phyloP scores from a whole-genome alignment of 129 eudicot species.

The Arctium lappa region DNA sequence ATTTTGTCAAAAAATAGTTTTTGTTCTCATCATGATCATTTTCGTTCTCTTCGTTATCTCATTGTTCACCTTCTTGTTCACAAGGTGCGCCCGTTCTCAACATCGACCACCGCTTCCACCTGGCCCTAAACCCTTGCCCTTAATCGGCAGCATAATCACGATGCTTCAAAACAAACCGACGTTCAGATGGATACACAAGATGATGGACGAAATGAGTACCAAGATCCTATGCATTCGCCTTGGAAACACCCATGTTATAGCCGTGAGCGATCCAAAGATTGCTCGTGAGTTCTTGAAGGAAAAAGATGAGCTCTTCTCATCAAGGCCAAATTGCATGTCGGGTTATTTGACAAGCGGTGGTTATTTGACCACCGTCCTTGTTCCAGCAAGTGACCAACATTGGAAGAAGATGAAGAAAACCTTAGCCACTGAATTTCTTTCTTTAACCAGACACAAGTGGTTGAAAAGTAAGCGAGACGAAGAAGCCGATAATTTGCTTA shows the following conservation, averaged over 20 bases:
- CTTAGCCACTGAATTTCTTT: conserved; percentile 12
- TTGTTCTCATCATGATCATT: not conserved
- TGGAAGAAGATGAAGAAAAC: conserved; percentile 39
- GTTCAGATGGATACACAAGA: conserved; percentile 38
- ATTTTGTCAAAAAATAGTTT: not conserved
- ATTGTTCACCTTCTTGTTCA: not conserved
- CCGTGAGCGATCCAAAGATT: conserved; percentile 28
- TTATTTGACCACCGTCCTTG: conserved; percentile 14
- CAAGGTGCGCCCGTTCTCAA: not conserved
- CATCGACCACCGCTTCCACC: not conserved
- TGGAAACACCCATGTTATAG: conserved; percentile 23
- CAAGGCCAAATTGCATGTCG: conserved; percentile 29
- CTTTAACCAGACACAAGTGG: conserved; percentile 1
- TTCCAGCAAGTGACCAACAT: conserved; percentile 18
- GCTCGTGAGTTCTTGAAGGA: conserved; percentile 34
- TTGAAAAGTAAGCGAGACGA: conserved; percentile 12
- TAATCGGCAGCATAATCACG: not conserved
- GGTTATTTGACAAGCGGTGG: conserved; percentile 8
- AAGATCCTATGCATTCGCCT: conserved; percentile 31
- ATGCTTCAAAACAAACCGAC: not conserved
- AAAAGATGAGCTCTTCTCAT: conserved; percentile 31
- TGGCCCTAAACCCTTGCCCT: not conserved
- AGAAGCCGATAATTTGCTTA: conserved; percentile 32
- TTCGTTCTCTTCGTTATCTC: not conserved
- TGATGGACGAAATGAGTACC: conserved; percentile 33